Evolutionary conservation across 805 yeast genomes (phyloP).

Genomic region (Helenozyma rhizophorensis): DNA sequence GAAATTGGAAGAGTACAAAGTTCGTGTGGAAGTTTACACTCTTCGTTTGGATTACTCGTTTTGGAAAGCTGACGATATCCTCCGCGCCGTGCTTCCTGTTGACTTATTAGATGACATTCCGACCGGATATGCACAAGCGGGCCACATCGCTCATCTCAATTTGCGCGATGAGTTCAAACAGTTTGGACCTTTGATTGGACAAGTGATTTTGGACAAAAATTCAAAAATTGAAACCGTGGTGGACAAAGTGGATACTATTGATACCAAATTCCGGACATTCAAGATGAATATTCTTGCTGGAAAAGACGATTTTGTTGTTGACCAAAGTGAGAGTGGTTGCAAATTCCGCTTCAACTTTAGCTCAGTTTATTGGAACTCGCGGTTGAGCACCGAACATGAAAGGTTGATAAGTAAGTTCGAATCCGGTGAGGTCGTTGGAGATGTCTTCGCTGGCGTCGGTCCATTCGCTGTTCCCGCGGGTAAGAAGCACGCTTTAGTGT

Average conservation of each 20-base stretch:
- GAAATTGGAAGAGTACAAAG: constrained; percentile 45
- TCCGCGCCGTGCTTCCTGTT: constrained; percentile 73
- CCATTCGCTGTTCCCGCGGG: constrained; percentile 98
- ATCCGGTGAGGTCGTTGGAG: constrained; percentile 76
- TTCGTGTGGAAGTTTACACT: constrained; percentile 48
- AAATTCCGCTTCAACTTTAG: constrained; percentile 81
- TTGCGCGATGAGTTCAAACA: constrained; percentile 81
- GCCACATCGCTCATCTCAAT: constrained; percentile 93
- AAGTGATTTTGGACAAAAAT: constrained; percentile 85
- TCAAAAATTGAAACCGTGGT: constrained; percentile 82
- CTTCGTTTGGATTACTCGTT: constrained; percentile 63
- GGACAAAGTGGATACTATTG: constrained; percentile 83
- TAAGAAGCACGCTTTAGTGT: constrained; percentile 68
- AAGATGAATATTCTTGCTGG: constrained; percentile 94
- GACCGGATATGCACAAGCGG: constrained; percentile 86
- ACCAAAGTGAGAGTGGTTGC: constrained; percentile 86
- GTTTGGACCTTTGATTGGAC: constrained; percentile 76
- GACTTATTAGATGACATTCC: constrained; percentile 70
- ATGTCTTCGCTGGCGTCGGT: constrained; percentile 98
- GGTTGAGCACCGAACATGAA: constrained; percentile 91
- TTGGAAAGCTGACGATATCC: constrained; percentile 89
- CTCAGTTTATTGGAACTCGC: constrained; percentile 95
- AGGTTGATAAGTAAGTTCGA: constrained; percentile 62
- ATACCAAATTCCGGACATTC: constrained; percentile 85
- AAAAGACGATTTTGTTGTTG: constrained; percentile 65